A percentile compares a stretch with the other conserved stretches of the same genome.
phyloP scores from a whole-genome alignment of 306 rosid species.

The Morella rubra region DNA sequence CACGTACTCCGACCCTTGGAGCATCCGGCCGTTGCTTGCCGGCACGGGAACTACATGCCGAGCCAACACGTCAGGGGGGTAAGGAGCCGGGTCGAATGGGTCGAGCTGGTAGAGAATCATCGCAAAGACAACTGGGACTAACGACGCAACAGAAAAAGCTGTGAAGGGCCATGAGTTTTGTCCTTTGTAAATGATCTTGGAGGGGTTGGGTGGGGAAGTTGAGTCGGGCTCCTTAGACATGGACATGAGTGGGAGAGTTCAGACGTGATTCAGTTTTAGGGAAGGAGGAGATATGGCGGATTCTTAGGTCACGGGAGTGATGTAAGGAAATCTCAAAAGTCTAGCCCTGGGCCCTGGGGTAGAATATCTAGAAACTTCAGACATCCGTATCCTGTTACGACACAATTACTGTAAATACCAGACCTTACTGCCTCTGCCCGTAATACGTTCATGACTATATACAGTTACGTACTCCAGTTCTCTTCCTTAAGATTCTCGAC shows the following conservation, averaged over 20 bases:
- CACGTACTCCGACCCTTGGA: slow-evolving; percentile 36
- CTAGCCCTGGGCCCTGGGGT: no score
- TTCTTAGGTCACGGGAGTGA: no score
- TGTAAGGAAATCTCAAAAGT: no score
- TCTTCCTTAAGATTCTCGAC: no score
- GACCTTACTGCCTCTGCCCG: no score
- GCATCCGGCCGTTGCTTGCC: slow-evolving; percentile 28
- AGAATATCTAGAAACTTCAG: no score
- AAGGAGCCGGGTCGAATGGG: slow-evolving; percentile 44
- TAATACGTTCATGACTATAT: no score
- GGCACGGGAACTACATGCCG: slow-evolving; percentile 21
- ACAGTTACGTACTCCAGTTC: no score
- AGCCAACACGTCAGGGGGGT: slow-evolving; percentile 34
- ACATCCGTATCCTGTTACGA: no score
- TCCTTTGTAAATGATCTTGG: not conserved
- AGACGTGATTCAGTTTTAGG: not conserved
- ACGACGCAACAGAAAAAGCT: not conserved
- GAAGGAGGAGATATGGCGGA: not conserved
- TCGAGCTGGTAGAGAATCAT: slow-evolving; percentile 37
- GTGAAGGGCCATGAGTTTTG: slow-evolving; percentile 7
- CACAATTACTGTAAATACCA: no score
- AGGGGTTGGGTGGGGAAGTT: not conserved
- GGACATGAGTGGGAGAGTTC: slow-evolving; percentile 6
- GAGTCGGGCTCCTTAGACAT: slow-evolving; percentile 1
- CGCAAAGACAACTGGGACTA: slow-evolving; percentile 29